These are phyloP conservation scores for Veloboletus limbatus DNA, from an alignment of 1,284 basidiomycete genomes.

Conservation along the genomic window DNA sequence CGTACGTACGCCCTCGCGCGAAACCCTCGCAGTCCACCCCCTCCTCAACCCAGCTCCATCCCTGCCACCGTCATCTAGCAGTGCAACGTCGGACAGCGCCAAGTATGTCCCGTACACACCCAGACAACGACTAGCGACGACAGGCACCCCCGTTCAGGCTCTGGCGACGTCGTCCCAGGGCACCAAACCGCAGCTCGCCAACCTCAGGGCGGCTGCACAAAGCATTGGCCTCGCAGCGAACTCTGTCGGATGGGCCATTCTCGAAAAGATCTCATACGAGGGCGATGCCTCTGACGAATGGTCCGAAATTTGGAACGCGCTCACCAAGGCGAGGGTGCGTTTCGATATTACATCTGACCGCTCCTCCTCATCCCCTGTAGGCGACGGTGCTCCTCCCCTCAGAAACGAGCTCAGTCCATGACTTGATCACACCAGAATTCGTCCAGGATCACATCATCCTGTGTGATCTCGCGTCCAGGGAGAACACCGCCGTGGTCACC, in stretches of 20 bases:
- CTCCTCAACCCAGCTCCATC: too few species aligned
- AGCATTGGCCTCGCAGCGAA: slow-evolving; percentile 66
- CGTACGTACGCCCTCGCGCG: too few species aligned
- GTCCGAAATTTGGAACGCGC: slow-evolving; percentile 68
- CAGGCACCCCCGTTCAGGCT: slow-evolving; percentile 29
- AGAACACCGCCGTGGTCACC: slow-evolving; percentile 59
- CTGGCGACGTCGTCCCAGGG: too few species aligned
- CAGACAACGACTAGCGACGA: slow-evolving; percentile 51
- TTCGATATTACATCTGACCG: not conserved
- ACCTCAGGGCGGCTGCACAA: slow-evolving; percentile 79
- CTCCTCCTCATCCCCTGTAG: slow-evolving; percentile 39
- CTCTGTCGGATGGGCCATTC: slow-evolving; percentile 79
- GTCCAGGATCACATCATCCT: slow-evolving; percentile 75
- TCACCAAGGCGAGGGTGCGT: slow-evolving; percentile 68
- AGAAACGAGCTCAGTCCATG: slow-evolving; percentile 46
- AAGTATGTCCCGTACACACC: slow-evolving; percentile 58
- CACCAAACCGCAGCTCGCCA: slow-evolving; percentile 73
- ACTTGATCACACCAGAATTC: slow-evolving; percentile 68
- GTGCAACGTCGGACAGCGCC: too few species aligned
- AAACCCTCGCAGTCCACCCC: too few species aligned
- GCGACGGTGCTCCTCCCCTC: slow-evolving; percentile 76
- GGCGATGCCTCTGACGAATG: slow-evolving; percentile 63
- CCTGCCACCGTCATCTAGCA: too few species aligned
- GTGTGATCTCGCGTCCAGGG: slow-evolving; percentile 41
- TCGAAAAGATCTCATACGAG: slow-evolving; percentile 74